phyloP scores from a whole-genome alignment of 2,329 filamentous ascomycete species.

The Trichophyton verrucosum region DNA sequence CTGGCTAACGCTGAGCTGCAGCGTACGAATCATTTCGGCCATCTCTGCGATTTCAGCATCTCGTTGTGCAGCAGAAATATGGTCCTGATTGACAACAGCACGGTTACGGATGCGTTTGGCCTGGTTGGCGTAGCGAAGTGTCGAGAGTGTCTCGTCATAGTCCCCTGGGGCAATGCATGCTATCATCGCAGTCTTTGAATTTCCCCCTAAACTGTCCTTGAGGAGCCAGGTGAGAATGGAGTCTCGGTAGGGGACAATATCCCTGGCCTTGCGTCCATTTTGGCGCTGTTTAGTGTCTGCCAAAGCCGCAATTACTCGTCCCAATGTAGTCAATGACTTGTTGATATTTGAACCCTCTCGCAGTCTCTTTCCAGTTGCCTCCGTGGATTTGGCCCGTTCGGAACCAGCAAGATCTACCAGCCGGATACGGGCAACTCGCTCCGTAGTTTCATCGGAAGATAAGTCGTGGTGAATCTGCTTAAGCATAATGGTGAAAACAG shows the following conservation, averaged over 20 bases:
- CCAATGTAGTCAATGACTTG: constrained; percentile 91
- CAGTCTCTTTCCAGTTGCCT: constrained; percentile 80
- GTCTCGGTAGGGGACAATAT: constrained; percentile 85
- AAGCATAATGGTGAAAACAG: constrained; percentile 94
- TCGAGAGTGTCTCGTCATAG: constrained; percentile 94
- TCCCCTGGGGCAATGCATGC: constrained; percentile 91
- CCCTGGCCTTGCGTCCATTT: constrained; percentile 46
- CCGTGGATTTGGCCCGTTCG: constrained; percentile 87
- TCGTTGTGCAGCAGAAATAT: constrained; percentile 79
- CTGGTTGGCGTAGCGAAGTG: constrained; percentile 91
- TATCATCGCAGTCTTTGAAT: constrained; percentile 98
- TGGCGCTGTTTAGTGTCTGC: constrained; percentile 54
- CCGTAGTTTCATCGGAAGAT: constrained; percentile 93
- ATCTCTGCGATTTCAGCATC: constrained; percentile 90
- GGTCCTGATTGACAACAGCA: constrained; percentile 90
- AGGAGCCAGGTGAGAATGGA: constrained; percentile 74
- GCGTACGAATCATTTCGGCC: constrained; percentile 79
- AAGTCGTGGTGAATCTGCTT: constrained; percentile 98
- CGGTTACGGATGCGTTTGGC: constrained; percentile 93
- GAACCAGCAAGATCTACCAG: constrained; percentile 91
- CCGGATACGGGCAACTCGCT: constrained; percentile 83
- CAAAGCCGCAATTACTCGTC: constrained; percentile 86
- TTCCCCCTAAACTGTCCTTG: constrained; percentile 90
- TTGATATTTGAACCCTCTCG: constrained; percentile 98
- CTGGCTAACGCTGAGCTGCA: constrained; percentile 62